phyloP scores from a whole-genome alignment of 2,329 filamentous ascomycete species.

The Trichophyton mentagrophytes region DNA sequence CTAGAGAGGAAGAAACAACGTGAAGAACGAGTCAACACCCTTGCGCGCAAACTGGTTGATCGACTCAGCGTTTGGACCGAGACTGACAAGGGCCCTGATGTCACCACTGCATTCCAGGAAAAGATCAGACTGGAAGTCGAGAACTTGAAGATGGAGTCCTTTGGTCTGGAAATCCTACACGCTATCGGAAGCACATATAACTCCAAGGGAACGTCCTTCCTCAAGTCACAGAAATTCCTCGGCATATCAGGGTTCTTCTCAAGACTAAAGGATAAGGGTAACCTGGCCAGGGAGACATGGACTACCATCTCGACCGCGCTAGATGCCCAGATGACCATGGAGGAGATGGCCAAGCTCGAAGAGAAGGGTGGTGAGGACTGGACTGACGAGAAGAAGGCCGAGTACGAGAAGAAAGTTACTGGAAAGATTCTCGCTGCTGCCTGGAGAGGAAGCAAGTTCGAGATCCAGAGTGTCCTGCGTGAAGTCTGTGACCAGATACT shows the following conservation, averaged over 20 bases:
- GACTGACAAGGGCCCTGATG: slow-evolving; percentile 76
- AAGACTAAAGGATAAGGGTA: slow-evolving; percentile 89
- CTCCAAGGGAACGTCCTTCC: slow-evolving; percentile 70
- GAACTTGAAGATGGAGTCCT: slow-evolving; percentile 98
- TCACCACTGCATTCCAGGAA: slow-evolving; percentile 80
- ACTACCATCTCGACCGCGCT: slow-evolving; percentile 93
- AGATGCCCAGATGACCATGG: slow-evolving; percentile 94
- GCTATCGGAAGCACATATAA: slow-evolving; percentile 87
- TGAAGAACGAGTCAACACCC: slow-evolving; percentile 75
- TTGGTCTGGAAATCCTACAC: slow-evolving; percentile 89
- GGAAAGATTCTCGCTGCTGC: slow-evolving; percentile 96
- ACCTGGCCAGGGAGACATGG: slow-evolving; percentile 95
- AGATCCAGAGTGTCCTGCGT: slow-evolving; percentile 89
- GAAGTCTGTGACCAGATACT: slow-evolving; percentile 88
- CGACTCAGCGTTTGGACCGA: slow-evolving; percentile 93
- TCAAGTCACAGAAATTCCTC: slow-evolving; percentile 94
- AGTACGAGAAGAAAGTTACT: slow-evolving; percentile 90
- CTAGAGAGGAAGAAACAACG: slow-evolving; percentile 70
- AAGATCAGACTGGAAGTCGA: slow-evolving; percentile 93
- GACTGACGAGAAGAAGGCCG: slow-evolving; percentile 93
- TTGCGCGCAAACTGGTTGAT: slow-evolving; percentile 74
- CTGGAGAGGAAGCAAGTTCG: slow-evolving; percentile 92
- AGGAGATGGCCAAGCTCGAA: slow-evolving; percentile 95
- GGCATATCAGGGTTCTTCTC: slow-evolving; percentile 93
- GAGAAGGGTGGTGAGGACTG: slow-evolving; percentile 91